Percentiles rank a stretch among this genome's conserved stretches.
Evolutionary conservation across 495 filamentous ascomycete species (phyloP).

Genomic region (Cercophora sp.): DNA sequence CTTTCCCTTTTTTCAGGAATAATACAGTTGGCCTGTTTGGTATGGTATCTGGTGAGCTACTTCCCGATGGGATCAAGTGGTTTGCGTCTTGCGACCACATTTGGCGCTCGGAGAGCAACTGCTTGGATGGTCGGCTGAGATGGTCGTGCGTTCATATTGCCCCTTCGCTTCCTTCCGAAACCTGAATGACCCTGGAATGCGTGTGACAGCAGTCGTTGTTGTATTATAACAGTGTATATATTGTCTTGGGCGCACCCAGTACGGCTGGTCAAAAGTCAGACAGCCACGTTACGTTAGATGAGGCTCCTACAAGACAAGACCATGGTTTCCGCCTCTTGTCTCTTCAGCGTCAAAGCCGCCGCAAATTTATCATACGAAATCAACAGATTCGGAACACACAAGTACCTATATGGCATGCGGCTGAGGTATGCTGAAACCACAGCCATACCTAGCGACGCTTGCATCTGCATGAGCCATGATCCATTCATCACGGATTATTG

Average conservation of each 20-base stretch:
- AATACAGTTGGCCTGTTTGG: constrained; percentile 72
- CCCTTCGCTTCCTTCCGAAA: background rate
- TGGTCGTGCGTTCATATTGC: too few relatives aligned
- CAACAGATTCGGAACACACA: too few relatives aligned
- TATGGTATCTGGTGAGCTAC: constrained; percentile 97
- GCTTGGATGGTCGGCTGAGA: constrained; percentile 81
- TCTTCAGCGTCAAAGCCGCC: too few relatives aligned
- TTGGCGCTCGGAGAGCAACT: constrained; percentile 77
- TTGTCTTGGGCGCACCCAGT: too few relatives aligned
- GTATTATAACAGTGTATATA: too few relatives aligned
- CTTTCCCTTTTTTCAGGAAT: constrained; percentile 81
- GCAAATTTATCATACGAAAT: too few relatives aligned
- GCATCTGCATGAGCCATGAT: background rate
- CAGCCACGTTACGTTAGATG: too few relatives aligned
- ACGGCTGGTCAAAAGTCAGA: too few relatives aligned
- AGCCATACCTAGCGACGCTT: background rate
- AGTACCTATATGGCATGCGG: too few relatives aligned
- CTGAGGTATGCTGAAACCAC: too few relatives aligned
- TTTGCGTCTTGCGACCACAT: constrained; percentile 77
- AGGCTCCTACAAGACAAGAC: too few relatives aligned
- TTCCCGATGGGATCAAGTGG: constrained; percentile 95
- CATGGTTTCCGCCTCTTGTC: too few relatives aligned
- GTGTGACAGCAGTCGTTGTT: background rate
- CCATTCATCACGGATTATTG: constrained; percentile 5
- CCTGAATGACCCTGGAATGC: background rate